These are phyloP conservation scores for Fusarium proliferatum DNA, from an alignment of 2,329 filamentous ascomycete genomes.

Conservation along the genomic window DNA sequence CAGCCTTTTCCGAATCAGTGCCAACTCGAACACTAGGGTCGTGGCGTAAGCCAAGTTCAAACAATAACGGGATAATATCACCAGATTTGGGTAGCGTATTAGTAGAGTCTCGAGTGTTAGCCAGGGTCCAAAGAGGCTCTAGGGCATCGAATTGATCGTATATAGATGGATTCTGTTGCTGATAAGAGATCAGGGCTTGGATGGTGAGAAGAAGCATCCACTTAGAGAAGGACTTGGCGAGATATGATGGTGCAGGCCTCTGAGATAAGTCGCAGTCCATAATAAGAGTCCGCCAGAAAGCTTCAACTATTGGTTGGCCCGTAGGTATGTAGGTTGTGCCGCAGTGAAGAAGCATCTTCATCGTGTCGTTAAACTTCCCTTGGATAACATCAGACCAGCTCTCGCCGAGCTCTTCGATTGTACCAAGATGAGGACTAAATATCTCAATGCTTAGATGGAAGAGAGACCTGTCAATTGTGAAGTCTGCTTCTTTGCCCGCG, in stretches of 20 bases:
- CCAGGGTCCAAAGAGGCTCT: conserved; percentile 37
- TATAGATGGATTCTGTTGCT: conserved; percentile 14
- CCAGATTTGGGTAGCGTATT: conserved; percentile 31
- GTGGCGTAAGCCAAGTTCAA: no score
- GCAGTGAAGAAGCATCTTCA: not conserved
- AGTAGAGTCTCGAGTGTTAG: conserved; percentile 32
- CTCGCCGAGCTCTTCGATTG: not conserved
- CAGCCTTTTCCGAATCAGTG: no score
- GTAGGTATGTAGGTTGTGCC: not conserved
- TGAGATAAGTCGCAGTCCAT: not conserved
- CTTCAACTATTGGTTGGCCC: not conserved
- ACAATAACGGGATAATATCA: no score
- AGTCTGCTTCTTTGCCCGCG: not conserved
- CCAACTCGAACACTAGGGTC: no score
- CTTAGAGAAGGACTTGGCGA: not conserved
- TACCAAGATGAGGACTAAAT: not conserved
- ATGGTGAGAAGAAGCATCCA: not conserved
- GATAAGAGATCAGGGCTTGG: not conserved
- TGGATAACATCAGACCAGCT: not conserved
- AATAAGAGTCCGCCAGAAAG: not conserved
- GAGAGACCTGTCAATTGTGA: not conserved
- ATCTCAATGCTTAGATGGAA: not conserved
- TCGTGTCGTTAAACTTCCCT: not conserved
- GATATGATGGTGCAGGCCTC: not conserved
- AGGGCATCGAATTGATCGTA: conserved; percentile 33